Evolutionary conservation across 2,329 filamentous ascomycete genomes (phyloP).

Genomic region (Fusarium sp.): DNA sequence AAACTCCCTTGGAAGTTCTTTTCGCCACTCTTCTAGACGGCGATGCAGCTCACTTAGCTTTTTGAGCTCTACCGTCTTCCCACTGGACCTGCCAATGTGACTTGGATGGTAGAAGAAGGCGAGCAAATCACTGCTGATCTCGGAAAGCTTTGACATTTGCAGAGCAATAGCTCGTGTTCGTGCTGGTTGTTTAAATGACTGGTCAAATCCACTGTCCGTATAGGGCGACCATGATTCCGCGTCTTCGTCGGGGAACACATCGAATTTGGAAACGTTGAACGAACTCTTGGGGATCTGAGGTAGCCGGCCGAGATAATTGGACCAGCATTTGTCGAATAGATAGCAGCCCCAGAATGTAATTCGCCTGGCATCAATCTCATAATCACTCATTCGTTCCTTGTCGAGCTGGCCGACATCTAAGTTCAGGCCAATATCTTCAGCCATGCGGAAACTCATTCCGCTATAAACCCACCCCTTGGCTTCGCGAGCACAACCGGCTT

Average conservation of each 20-base stretch:
- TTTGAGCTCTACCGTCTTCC: constrained; percentile 87
- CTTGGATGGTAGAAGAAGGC: constrained; percentile 90
- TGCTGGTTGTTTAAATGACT: constrained; percentile 79
- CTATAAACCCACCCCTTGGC: constrained; percentile 98
- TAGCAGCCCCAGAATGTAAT: constrained; percentile 99
- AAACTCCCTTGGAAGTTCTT: constrained; percentile 83
- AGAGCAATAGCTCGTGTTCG: constrained; percentile 83
- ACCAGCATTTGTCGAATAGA: constrained; percentile 99
- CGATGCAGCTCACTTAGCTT: constrained; percentile 92
- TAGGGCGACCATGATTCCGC: constrained; percentile 87
- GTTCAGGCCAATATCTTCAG: constrained; percentile 90
- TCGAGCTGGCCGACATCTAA: constrained; percentile 78
- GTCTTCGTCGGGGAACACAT: constrained; percentile 91
- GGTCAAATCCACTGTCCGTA: constrained; percentile 81
- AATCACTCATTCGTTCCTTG: constrained; percentile 71
- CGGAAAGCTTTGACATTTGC: constrained; percentile 84
- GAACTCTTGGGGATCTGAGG: constrained; percentile 84
- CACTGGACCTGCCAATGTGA: constrained; percentile 68
- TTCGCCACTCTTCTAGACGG: constrained; percentile 88
- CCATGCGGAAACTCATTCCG: constrained; percentile 98
- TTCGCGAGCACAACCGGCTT: constrained; percentile 93
- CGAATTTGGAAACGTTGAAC: constrained; percentile 86
- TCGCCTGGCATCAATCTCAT: constrained; percentile 86
- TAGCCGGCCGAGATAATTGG: constrained; percentile 91
- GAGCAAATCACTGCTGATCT: constrained; percentile 92